phyloP scores from a whole-genome alignment of 768 basidiomycete species.

The Amanita molliuscula region DNA sequence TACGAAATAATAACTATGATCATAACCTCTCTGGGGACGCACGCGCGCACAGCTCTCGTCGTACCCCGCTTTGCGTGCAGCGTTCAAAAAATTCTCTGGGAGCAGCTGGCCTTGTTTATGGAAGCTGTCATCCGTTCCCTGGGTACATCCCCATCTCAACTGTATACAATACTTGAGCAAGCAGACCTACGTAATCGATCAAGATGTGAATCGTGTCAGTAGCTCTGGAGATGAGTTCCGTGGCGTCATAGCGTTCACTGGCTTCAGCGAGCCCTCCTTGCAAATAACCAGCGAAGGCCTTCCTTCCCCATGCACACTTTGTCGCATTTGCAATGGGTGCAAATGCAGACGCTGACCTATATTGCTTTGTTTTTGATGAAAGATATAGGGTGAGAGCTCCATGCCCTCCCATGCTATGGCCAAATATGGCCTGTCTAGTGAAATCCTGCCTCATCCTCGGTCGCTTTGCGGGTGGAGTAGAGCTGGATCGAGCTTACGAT shows the following conservation, averaged over 20 bases:
- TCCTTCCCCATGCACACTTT: conserved; percentile 83
- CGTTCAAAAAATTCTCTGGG: conserved; percentile 80
- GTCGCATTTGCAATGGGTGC: conserved; percentile 80
- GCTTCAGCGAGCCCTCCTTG: conserved; percentile 71
- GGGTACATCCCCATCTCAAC: conserved; percentile 1
- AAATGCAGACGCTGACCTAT: conserved; percentile 85
- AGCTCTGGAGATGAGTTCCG: conserved; percentile 59
- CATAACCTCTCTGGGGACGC: conserved; percentile 73
- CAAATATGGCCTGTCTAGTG: conserved; percentile 78
- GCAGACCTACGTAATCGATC: conserved; percentile 66
- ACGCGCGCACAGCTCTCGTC: conserved; percentile 71
- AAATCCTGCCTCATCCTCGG: conserved; percentile 46
- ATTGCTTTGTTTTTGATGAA: conserved; percentile 56
- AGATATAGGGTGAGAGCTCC: conserved; percentile 91
- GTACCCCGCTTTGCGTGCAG: conserved; percentile 64
- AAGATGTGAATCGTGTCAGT: conserved; percentile 67
- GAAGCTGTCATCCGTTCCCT: conserved; percentile 80
- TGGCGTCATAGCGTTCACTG: conserved; percentile 68
- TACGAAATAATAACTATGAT: conserved; percentile 86
- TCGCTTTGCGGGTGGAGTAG: neutral
- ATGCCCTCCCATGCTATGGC: conserved; percentile 98
- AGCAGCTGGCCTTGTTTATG: conserved; percentile 80
- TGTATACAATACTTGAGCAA: neutral
- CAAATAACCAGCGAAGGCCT: conserved; percentile 85
- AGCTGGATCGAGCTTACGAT: conserved; percentile 42